Evolutionary conservation across 2,329 filamentous ascomycete genomes (phyloP).

Genomic region (Penicillium sclerotiorum): DNA sequence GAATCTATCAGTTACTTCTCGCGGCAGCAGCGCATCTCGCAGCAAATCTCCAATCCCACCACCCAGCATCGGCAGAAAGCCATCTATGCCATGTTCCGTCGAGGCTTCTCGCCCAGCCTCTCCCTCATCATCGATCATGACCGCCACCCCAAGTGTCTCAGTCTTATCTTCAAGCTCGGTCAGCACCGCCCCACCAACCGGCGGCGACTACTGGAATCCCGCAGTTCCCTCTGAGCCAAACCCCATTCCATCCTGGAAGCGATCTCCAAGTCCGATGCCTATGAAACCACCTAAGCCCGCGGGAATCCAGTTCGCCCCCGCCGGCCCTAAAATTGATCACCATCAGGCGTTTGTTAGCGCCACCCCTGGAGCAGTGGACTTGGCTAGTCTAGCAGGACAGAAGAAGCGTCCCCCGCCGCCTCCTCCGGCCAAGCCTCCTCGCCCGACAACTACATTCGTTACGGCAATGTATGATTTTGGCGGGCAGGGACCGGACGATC

Average conservation of each 20-base stretch:
- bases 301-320: slow-evolving; percentile 31
- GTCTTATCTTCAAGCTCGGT: slow-evolving; percentile 12
- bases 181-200: slow-evolving; percentile 15
- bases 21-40: slow-evolving; percentile 27
- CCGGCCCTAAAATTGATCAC: slow-evolving; percentile 36
- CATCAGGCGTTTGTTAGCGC: slow-evolving; percentile 31
- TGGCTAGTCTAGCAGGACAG: slow-evolving; percentile 40
- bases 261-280: slow-evolving; percentile 1
- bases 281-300: slow-evolving; percentile 2
- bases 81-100: slow-evolving; percentile 26
- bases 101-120: slow-evolving; percentile 22
- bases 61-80: slow-evolving; percentile 19
- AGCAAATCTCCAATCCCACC: slow-evolving; percentile 28
- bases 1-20: slow-evolving; percentile 20
- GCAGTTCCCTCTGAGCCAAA: slow-evolving; percentile 9
- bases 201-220: slow-evolving; percentile 18
- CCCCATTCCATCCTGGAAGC: slow-evolving; percentile 4
- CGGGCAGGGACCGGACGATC: slow-evolving; percentile 69
- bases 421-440: slow-evolving; percentile 53
- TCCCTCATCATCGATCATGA: slow-evolving; percentile 30
- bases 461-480: slow-evolving; percentile 75
- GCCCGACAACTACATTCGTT: slow-evolving; percentile 60
- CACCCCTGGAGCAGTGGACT: slow-evolving; percentile 42
- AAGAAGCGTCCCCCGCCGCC: slow-evolving; percentile 80
- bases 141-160: slow-evolving; percentile 14